A percentile compares a stretch with the other conserved stretches of the same genome.
Evolutionary conservation across 306 rosid genomes (phyloP).

Genomic region (Rubus idaeus): DNA sequence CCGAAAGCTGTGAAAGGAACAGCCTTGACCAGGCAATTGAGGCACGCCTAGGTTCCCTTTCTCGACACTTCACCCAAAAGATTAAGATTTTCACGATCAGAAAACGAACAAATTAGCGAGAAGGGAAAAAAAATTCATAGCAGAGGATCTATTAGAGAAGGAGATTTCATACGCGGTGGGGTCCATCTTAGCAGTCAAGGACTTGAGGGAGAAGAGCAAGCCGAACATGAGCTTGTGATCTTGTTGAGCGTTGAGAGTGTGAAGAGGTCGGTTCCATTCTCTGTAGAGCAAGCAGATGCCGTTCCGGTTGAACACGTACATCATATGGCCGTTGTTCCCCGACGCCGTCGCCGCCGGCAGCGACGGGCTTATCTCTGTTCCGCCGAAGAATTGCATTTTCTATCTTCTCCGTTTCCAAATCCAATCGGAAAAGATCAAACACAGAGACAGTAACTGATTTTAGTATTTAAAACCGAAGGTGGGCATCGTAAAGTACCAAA

Average conservation of each 20-base stretch:
- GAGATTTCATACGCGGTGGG: constrained; percentile 53
- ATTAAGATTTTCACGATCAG: constrained; percentile 4
- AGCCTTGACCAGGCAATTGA: constrained; percentile 95
- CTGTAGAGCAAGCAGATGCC: constrained; percentile 89
- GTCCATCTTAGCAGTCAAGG: constrained; percentile 93
- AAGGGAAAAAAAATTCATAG: background rate
- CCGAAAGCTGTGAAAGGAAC: constrained; percentile 94
- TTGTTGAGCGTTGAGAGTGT: constrained; percentile 78
- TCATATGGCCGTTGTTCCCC: constrained; percentile 94
- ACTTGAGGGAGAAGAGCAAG: constrained; percentile 89
- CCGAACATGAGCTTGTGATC: constrained; percentile 99
- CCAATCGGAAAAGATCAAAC: background rate
- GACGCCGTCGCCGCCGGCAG: constrained; percentile 78
- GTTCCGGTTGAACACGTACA: constrained; percentile 82
- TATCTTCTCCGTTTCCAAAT: constrained; percentile 10
- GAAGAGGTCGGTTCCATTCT: constrained; percentile 93
- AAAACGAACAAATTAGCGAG: constrained; percentile 4
- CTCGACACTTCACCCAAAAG: constrained; percentile 56
- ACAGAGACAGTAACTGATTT: background rate
- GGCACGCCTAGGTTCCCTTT: constrained; percentile 95
- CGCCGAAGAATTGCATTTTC: constrained; percentile 91
- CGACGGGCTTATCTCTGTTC: constrained; percentile 94
- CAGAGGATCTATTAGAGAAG: background rate
- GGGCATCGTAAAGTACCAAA: background rate
- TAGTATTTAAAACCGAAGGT: background rate